A percentile compares a stretch with the other conserved stretches of the same genome.
These are phyloP conservation scores for Lactarius quietus DNA, from an alignment of 768 basidiomycete genomes.

Conservation along the genomic window DNA sequence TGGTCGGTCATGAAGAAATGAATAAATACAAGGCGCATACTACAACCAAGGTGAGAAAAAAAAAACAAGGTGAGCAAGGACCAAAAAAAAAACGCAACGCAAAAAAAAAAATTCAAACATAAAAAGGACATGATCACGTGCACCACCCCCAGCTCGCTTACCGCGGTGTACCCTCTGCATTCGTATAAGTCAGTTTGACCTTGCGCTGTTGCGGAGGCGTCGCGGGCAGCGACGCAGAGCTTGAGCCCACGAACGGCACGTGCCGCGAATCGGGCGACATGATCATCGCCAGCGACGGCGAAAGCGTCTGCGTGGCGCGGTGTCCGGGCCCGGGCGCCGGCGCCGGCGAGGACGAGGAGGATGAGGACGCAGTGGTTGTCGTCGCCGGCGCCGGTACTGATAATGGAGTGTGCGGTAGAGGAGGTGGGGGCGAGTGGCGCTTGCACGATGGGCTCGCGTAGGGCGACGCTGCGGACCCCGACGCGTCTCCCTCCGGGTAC, in stretches of 20 bases:
- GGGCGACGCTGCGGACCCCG: constrained; percentile 2
- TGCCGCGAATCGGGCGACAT: constrained; percentile 45
- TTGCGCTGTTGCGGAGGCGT: constrained; percentile 27
- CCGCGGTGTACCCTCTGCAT: constrained; percentile 20
- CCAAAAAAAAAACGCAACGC: background rate
- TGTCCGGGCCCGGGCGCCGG: constrained; percentile 35
- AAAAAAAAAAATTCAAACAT: background rate
- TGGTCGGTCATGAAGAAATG: background rate
- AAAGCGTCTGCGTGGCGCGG: constrained; percentile 43
- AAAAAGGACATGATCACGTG: background rate
- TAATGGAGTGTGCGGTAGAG: background rate
- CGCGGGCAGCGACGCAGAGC: constrained; percentile 13
- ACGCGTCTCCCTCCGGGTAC: constrained; percentile 31
- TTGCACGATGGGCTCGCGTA: constrained; percentile 23
- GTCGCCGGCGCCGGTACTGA: background rate
- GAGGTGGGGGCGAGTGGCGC: constrained; percentile 25
- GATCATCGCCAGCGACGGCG: constrained; percentile 61
- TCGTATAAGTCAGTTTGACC: constrained; percentile 24
- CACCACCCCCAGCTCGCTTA: background rate
- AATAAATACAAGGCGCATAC: background rate
- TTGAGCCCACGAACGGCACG: constrained; percentile 27
- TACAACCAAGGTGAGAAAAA: background rate
- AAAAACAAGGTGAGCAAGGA: background rate
- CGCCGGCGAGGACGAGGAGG: constrained; percentile 11
- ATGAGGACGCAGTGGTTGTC: background rate